Evolutionary conservation across 345 rosid genomes (phyloP), one percentile per base, ranked within the genome.

Genomic region (Rhodamnia argentea): DNA sequence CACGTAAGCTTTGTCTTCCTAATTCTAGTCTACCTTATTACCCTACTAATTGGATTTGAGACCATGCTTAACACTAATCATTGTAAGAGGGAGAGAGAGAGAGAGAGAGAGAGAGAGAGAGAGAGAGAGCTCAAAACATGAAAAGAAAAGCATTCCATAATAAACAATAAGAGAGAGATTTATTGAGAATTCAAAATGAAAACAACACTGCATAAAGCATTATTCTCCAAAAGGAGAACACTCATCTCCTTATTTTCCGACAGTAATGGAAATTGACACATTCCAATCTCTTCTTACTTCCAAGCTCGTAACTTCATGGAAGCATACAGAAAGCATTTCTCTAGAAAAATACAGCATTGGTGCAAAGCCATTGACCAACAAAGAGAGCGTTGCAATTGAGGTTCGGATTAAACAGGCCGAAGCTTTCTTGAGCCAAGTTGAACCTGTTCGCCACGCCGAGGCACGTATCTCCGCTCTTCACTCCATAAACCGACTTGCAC

Each of bases 391-490:
- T 29, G 32, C 87, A 88, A 52, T 56, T 75, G 42, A 88, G 40
- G 47, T 85, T 88, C 3, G 89, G 86, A 84, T 88, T 88, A 64
- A 85, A 23, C 6, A 3, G 22, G 5, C 5, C 10, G 29, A 88
- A 88, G 29, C 5, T 26, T 4, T 58, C 47, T 5, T 20, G 5
- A 3, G 86, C 81, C 51, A 84, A 58, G 6, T 59, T 51, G 88
- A 70, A 84, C 10, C 22, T 14, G 37, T 86, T 51, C 13, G 85
- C 32, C 40, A 88, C 20, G 24, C 22, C 24, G 3, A 40, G 84
- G 74, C 88, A 88, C 9, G 84, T 76, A 27, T 88, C 89, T 82
- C 86, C 86, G 0, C 59, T 44, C 52, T 13, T 10, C 44, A 62
- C 84, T 16, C 83, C 86, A 53, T 78, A 81, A 11, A 88, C 76